phyloP scores from a whole-genome alignment of 352 stramenopile species.

The Halophytophthora batemanensis region DNA sequence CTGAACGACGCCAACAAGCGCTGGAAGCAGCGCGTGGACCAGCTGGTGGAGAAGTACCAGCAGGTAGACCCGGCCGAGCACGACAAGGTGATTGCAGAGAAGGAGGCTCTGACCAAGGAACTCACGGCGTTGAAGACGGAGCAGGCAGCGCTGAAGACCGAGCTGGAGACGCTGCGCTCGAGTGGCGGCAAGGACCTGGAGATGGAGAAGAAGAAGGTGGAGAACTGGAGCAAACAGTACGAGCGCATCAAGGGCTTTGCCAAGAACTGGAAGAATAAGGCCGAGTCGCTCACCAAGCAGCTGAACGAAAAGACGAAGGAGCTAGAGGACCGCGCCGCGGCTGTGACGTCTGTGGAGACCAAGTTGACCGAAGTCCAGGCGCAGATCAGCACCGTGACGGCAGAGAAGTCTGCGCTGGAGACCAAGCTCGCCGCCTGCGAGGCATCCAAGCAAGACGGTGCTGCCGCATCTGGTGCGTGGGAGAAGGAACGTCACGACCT shows the following conservation, averaged over 20 bases:
- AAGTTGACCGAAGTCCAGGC: slow-evolving; percentile 35
- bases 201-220: slow-evolving; percentile 63
- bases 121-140: slow-evolving; percentile 41
- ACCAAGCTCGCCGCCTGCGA: slow-evolving; percentile 40
- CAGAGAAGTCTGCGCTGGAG: slow-evolving; percentile 46
- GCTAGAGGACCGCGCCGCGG: slow-evolving; percentile 38
- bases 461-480: slow-evolving; percentile 27
- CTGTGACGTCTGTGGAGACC: slow-evolving; percentile 34
- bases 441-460: slow-evolving; percentile 33
- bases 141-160: slow-evolving; percentile 31
- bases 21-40: slow-evolving; percentile 80
- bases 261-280: slow-evolving; percentile 83
- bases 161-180: slow-evolving; percentile 49
- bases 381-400: slow-evolving; percentile 23
- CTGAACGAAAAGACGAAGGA: slow-evolving; percentile 70
- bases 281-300: slow-evolving; percentile 58
- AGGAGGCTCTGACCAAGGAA: slow-evolving; percentile 46
- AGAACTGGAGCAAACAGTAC: slow-evolving; percentile 75
- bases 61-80: slow-evolving; percentile 72
- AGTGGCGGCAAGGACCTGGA: slow-evolving; percentile 46
- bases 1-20: slow-evolving; percentile 63
- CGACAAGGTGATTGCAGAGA: slow-evolving; percentile 65
- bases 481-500: slow-evolving; percentile 63
- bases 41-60: slow-evolving; percentile 82
- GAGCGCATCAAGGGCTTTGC: slow-evolving; percentile 78